Evolutionary conservation across 1,284 basidiomycete species (phyloP), one percentile per base, ranked within the genome.

Genomic region (Fomitopsis betulina): DNA sequence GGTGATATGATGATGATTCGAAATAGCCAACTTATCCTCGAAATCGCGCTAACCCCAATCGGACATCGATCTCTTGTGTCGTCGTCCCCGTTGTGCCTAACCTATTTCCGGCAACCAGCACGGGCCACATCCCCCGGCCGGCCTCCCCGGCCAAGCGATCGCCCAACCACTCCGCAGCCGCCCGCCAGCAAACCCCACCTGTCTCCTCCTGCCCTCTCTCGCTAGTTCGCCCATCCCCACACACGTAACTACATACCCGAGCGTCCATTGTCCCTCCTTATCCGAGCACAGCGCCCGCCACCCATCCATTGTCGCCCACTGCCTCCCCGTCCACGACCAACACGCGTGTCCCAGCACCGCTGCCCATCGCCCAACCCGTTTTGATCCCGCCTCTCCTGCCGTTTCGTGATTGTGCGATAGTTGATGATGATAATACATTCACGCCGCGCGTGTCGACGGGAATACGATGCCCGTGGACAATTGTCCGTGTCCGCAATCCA

Each of bases 1-100:
- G 45, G 45, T 47, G 45, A 30, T 30, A 47, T 30, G 45, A 47
- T 43, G 45, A 35, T 51, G 32, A 51, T 51, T 51, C 49, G 49
- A 51, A 37, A 51, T 51, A 51, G 17, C 42, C 45, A 27, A 37
- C 33, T 51, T 21, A 51, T 51, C 49, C 49, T 35, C 32, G 32
- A 13, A 50, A 33, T 35, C 49, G 49, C 49, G 49, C 49, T 51
- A 51, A 35, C 32, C 49, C 49, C 5, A 12, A 51, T 51, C 49
- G 49, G 49, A 15, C 32, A n/a, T 9, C 49, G 49, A 51, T 51
- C 49, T 51, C 49, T 51, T 33, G 30, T 10, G 17, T 33, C 33
- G 49, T 9, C 5, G 17, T 33, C 33, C n/a, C n/a, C 30, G 30
- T 15, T 35, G 49, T 51, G 49, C 49, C 49, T 51, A 51, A 10